A percentile compares a stretch with the other conserved stretches of the same genome.
These are phyloP conservation scores for Candida ficus DNA, from an alignment of 805 yeast species.

Conservation along the genomic window DNA sequence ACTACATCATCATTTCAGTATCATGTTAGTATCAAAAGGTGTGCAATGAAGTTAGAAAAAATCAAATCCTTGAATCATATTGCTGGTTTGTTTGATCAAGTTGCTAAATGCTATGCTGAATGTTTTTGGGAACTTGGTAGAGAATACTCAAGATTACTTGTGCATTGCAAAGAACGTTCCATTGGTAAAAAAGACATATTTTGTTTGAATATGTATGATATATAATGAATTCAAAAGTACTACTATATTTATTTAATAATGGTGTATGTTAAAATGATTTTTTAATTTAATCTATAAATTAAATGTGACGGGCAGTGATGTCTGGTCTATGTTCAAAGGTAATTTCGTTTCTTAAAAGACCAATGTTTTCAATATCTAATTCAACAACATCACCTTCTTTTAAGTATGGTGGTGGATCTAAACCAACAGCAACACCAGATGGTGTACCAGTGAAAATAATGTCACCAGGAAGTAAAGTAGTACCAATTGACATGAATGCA, in stretches of 20 bases:
- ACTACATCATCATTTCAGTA: conserved; percentile 1
- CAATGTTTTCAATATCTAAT: conserved; percentile 38
- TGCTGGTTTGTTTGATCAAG: conserved; percentile 45
- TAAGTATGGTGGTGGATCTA: conserved; percentile 37
- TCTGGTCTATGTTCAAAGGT: conserved; percentile 21
- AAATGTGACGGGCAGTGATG: background rate
- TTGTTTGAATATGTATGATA: conserved; percentile 40
- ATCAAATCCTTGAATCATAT: conserved; percentile 30
- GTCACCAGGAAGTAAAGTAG: conserved; percentile 50
- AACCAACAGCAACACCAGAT: conserved; percentile 47
- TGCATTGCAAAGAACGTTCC: conserved; percentile 47
- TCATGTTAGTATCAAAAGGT: conserved; percentile 9
- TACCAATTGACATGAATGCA: conserved; percentile 44
- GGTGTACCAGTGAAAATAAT: conserved; percentile 55
- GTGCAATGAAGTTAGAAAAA: conserved; percentile 6
- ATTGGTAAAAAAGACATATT: conserved; percentile 37
- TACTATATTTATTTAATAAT: no score
- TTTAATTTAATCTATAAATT: background rate
- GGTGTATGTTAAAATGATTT: no score
- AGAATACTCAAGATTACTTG: conserved; percentile 44
- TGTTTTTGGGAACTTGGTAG: conserved; percentile 48
- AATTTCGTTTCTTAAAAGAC: conserved; percentile 35
- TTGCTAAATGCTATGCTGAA: conserved; percentile 31
- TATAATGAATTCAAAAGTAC: no score
- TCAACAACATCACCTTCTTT: conserved; percentile 40